Percentiles rank a stretch among this genome's conserved stretches.
phyloP scores from a whole-genome alignment of 2,329 filamentous ascomycete species.

The Ascochyta viciae-villosae region DNA sequence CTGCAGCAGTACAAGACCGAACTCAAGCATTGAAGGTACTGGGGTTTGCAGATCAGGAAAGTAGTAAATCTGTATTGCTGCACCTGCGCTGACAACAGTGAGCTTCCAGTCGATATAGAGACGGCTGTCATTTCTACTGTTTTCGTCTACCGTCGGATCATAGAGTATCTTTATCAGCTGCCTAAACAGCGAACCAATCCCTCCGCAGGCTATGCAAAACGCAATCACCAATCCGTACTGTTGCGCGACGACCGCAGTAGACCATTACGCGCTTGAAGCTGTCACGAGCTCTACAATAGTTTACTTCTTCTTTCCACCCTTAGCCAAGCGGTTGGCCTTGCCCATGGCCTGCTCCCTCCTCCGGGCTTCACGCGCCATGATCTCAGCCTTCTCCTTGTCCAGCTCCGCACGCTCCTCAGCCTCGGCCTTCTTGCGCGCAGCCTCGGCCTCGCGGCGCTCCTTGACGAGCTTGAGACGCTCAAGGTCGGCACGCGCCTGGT shows the following conservation, averaged over 20 bases:
- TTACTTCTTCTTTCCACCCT: constrained; percentile 51
- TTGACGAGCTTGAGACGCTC: constrained; percentile 82
- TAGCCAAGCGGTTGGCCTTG: constrained; percentile 54
- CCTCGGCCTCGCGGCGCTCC: constrained; percentile 85
- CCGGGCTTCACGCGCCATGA: constrained; percentile 56
- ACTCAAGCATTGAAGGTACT: neutral
- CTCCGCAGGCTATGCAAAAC: constrained; percentile 39
- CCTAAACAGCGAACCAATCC: constrained; percentile 4
- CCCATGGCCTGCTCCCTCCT: constrained; percentile 55
- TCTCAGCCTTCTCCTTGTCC: constrained; percentile 64
- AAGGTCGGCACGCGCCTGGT: constrained; percentile 89
- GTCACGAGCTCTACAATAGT: neutral
- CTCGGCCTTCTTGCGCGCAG: constrained; percentile 78
- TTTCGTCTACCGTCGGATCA: constrained; percentile 15
- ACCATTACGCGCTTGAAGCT: neutral
- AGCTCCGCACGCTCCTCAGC: constrained; percentile 58
- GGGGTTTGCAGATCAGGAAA: neutral
- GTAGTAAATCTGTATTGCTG: neutral
- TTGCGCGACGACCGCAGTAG: neutral
- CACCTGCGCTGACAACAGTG: neutral
- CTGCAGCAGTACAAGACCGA: neutral
- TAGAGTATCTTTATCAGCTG: constrained; percentile 5
- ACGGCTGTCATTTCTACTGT: constrained; percentile 9
- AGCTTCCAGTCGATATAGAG: neutral
- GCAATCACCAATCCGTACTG: constrained; percentile 25